phyloP scores from a whole-genome alignment of 495 filamentous ascomycete species.

The Pyrenopolyporus hunteri region DNA sequence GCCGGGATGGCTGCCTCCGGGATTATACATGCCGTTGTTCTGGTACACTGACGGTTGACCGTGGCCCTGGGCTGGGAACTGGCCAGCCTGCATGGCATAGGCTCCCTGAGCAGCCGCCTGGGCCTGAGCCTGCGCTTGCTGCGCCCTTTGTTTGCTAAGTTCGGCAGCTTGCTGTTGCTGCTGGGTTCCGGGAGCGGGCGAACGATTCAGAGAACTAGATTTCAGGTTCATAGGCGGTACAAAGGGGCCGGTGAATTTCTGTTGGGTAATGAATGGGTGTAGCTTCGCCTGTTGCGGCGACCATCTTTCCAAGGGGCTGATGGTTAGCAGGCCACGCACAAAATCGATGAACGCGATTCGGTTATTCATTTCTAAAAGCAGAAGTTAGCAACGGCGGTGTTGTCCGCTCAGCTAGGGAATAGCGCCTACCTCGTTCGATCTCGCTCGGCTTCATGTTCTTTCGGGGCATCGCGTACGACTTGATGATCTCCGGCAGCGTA shows the following conservation, averaged over 20 bases:
- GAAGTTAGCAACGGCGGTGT: constrained; percentile 6
- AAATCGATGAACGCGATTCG: constrained; percentile 99
- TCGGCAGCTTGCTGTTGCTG: constrained; percentile 96
- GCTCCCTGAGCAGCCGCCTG: constrained; percentile 59
- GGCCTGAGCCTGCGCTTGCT: constrained; percentile 69
- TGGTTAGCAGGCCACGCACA: constrained; percentile 90
- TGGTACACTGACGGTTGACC: constrained; percentile 73
- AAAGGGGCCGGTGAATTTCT: constrained; percentile 94
- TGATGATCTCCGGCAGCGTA: constrained; percentile 94
- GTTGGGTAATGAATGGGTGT: constrained; percentile 98
- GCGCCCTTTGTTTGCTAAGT: constrained; percentile 83
- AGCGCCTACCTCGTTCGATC: constrained; percentile 81
- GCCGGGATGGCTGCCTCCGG: constrained; percentile 65
- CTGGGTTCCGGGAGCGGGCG: constrained; percentile 93
- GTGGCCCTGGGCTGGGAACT: constrained; percentile 49
- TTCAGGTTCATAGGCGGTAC: constrained; percentile 98
- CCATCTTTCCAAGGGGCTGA: constrained; percentile 97
- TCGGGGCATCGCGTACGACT: constrained; percentile 94
- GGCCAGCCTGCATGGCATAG: constrained; percentile 54
- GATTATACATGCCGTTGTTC: constrained; percentile 73
- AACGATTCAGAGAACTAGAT: constrained; percentile 78
- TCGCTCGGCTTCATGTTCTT: constrained; percentile 99
- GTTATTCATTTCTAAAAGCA: constrained; percentile 87
- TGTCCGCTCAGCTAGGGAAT: constrained; percentile 27
- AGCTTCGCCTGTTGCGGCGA: constrained; percentile 96